Percentiles rank a stretch among this genome's conserved stretches.
Conservation (phyloP, 345 rosid species). For the Alliaria petiolata region DNA sequence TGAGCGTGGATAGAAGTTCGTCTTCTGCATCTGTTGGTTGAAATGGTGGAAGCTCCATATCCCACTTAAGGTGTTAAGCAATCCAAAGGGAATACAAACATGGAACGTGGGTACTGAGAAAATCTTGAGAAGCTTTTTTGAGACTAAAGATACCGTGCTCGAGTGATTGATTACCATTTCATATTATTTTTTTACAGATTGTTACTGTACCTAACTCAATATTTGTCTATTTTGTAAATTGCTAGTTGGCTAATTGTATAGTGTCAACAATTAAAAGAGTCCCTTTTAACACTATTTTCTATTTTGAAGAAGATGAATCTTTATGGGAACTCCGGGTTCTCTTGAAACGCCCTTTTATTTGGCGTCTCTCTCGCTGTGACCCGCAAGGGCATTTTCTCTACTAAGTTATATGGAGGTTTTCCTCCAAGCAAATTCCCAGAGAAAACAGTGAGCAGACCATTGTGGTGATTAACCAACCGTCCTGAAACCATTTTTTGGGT, state of each 20-base stretch:
- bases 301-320: neutral
- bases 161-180: constrained; percentile 20
- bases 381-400: neutral
- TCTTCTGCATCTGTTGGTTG: constrained; percentile 5
- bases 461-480: constrained; percentile 6
- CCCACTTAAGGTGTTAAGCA: neutral
- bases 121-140: neutral
- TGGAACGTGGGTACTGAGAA: neutral
- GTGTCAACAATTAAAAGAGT: neutral
- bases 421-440: neutral
- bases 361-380: neutral
- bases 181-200: constrained; percentile 1
- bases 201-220: constrained; percentile 8
- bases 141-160: neutral
- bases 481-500: constrained; percentile 10
- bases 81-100: neutral
- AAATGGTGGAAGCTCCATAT: neutral
- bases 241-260: neutral
- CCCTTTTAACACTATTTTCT: neutral
- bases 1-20: neutral
- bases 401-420: neutral
- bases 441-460: neutral
- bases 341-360: neutral
- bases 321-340: neutral
- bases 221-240: constrained; percentile 3